Evolutionary conservation across 2,329 filamentous ascomycete genomes (phyloP).

Genomic region (Colletotrichum shisoi): DNA sequence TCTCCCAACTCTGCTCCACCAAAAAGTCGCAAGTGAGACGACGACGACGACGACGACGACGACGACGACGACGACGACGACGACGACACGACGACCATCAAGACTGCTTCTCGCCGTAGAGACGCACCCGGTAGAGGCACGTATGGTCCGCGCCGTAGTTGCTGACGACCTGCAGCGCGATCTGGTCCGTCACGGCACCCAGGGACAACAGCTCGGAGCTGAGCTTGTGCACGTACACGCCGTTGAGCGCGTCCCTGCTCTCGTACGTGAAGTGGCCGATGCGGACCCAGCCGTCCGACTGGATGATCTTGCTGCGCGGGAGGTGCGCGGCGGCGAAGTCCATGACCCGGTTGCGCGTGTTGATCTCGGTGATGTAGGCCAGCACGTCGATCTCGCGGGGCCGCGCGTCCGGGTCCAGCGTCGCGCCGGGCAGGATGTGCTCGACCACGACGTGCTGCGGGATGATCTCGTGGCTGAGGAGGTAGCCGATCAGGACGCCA

Average conservation of each 20-base stretch:
- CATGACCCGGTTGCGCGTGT: slow-evolving; percentile 51
- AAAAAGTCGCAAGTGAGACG: not conserved
- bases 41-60: too few relatives aligned
- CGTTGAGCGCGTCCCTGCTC: slow-evolving; percentile 53
- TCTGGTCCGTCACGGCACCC: slow-evolving; percentile 57
- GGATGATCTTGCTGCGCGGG: slow-evolving; percentile 44
- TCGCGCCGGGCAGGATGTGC: slow-evolving; percentile 70
- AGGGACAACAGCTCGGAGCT: slow-evolving; percentile 59
- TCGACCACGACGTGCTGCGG: slow-evolving; percentile 77
- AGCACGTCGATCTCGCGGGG: slow-evolving; percentile 76
- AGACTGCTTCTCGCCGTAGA: slow-evolving; percentile 59
- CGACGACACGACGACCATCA: not conserved
- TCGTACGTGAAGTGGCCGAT: slow-evolving; percentile 66
- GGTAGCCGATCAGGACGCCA: slow-evolving; percentile 71
- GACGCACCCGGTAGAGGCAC: slow-evolving; percentile 69
- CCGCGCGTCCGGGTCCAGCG: slow-evolving; percentile 67
- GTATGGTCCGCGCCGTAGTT: slow-evolving; percentile 71
- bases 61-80: too few relatives aligned
- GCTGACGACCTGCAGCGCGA: slow-evolving; percentile 63
- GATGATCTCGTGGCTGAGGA: slow-evolving; percentile 65
- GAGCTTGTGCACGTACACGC: slow-evolving; percentile 62
- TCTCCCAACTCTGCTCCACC: too few relatives aligned
- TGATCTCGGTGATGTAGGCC: slow-evolving; percentile 62
- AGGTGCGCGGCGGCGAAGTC: slow-evolving; percentile 57
- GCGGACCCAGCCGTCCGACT: slow-evolving; percentile 59